A percentile compares a stretch with the other conserved stretches of the same genome.
phyloP scores from a whole-genome alignment of 305 asterid species.

The Fraxinus ornus region DNA sequence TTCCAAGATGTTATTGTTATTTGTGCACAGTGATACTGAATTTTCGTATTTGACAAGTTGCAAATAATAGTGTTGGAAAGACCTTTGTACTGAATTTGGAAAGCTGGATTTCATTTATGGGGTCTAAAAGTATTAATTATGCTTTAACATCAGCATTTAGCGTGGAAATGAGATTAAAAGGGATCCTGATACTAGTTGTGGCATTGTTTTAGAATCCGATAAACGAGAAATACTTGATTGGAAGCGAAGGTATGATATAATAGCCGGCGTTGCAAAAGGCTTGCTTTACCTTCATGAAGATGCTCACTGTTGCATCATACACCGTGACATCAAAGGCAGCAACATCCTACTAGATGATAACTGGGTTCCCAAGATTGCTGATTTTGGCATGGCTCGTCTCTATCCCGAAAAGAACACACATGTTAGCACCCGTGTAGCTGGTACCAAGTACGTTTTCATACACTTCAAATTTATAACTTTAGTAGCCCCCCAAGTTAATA shows the following conservation, averaged over 20 bases:
- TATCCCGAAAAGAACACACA: constrained; percentile 75
- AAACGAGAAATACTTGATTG: constrained; percentile 58
- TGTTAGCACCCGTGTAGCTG: constrained; percentile 82
- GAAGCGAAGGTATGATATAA: constrained; percentile 74
- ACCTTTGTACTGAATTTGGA: background rate
- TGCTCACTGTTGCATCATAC: constrained; percentile 70
- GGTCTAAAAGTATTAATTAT: background rate
- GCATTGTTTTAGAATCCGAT: constrained; percentile 50
- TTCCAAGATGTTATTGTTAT: background rate
- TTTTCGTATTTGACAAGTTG: background rate
- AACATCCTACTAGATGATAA: constrained; percentile 90
- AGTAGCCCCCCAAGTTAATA: background rate
- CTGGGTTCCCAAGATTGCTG: constrained; percentile 94
- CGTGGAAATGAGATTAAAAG: background rate
- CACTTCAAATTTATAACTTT: background rate
- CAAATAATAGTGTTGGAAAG: background rate
- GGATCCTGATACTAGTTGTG: constrained; percentile 20
- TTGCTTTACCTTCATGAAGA: constrained; percentile 88
- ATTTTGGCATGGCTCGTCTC: constrained; percentile 94
- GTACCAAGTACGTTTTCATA: constrained; percentile 66
- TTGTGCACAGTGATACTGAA: background rate
- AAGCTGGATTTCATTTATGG: background rate
- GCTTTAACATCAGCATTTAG: constrained; percentile 10
- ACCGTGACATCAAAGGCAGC: constrained; percentile 94
- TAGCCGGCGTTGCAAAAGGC: constrained; percentile 82